Conservation (phyloP, 2,329 filamentous ascomycete genomes). For the Fusarium xyrophilum region DNA sequence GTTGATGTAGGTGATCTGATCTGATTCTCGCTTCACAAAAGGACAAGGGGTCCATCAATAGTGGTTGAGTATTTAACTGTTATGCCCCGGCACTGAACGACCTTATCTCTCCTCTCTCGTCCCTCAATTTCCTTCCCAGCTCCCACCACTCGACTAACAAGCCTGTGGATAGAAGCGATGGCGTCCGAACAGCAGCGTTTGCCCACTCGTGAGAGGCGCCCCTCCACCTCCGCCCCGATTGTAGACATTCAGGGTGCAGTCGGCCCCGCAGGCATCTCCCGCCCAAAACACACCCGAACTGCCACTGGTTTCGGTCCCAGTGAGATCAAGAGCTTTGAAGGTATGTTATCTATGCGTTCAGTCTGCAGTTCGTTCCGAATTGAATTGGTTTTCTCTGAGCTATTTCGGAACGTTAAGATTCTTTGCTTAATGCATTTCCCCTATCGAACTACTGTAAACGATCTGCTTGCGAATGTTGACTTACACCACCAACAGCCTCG, state of each 20-base stretch:
- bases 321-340: constrained; percentile 94
- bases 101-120: constrained; percentile 15
- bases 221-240: constrained; percentile 82
- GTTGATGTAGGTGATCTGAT: constrained; percentile 41
- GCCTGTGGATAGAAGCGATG: constrained; percentile 39
- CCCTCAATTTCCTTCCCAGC: background rate
- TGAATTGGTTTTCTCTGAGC: background rate
- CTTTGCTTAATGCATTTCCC: background rate
- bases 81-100: background rate
- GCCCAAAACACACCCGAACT: constrained; percentile 97
- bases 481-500: constrained; percentile 56
- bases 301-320: constrained; percentile 88
- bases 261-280: constrained; percentile 80
- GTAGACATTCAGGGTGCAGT: constrained; percentile 86
- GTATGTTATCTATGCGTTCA: constrained; percentile 52
- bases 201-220: constrained; percentile 75
- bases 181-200: constrained; percentile 49
- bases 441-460: background rate
- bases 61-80: constrained; percentile 34
- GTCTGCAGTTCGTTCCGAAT: background rate
- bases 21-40: constrained; percentile 36
- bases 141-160: constrained; percentile 27
- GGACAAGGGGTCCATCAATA: constrained; percentile 21
- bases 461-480: background rate
- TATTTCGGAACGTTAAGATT: background rate